These are phyloP conservation scores for Paradendryphiella salina DNA, from an alignment of 2,329 filamentous ascomycete genomes.

Conservation along the genomic window DNA sequence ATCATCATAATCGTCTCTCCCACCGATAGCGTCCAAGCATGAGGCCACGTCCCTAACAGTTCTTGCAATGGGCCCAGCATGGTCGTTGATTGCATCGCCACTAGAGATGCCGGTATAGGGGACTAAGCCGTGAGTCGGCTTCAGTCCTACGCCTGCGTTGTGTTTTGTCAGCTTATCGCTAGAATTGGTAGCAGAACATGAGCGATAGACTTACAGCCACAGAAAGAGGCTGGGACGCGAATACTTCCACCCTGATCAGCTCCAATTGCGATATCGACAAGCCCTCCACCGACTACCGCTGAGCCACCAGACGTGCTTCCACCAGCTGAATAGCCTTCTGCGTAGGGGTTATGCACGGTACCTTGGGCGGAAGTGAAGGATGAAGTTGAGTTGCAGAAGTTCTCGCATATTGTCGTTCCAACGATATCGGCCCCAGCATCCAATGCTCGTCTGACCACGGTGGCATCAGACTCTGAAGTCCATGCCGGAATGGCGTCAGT, in stretches of 20 bases:
- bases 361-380: conserved; percentile 53
- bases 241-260: conserved; percentile 49
- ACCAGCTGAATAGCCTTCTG: conserved; percentile 52
- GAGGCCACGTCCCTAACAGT: conserved; percentile 30
- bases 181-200: background rate
- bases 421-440: conserved; percentile 57
- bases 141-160: conserved; percentile 38
- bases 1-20: conserved; percentile 39
- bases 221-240: conserved; percentile 44
- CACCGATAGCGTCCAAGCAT: conserved; percentile 37
- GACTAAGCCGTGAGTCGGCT: conserved; percentile 55
- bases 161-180: background rate
- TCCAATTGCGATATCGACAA: conserved; percentile 46
- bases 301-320: conserved; percentile 53
- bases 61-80: conserved; percentile 44
- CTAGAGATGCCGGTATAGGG: conserved; percentile 55
- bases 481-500: conserved; percentile 55
- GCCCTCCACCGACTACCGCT: conserved; percentile 49
- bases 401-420: conserved; percentile 59
- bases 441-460: conserved; percentile 56
- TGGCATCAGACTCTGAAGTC: conserved; percentile 59
- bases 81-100: conserved; percentile 49
- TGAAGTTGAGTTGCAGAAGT: conserved; percentile 56
- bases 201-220: conserved; percentile 32
- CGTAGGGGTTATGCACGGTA: conserved; percentile 49